Evolutionary conservation across 768 basidiomycete genomes (phyloP), one percentile per base, ranked within the genome.

Genomic region (Holtermanniella nyarrowii): DNA sequence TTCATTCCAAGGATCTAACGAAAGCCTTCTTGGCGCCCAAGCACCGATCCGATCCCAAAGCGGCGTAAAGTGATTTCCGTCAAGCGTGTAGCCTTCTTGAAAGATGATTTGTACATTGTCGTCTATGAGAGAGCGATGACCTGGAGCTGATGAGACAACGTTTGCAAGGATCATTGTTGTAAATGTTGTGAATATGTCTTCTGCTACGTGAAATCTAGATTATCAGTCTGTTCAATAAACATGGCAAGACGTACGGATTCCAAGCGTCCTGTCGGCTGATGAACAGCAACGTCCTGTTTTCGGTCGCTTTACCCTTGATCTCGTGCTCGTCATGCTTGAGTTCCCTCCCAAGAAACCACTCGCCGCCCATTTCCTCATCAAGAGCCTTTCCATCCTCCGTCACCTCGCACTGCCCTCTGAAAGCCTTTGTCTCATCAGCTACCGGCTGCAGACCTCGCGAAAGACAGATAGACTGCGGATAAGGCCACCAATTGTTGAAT

Each of bases 131-230:
- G n/a, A n/a, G 16, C 10, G 31, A 37, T 37, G 31, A 7, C 16
- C 31, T 37, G 31, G 10, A 7, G 31, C 10, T 13, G 48, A 53
- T 1, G 65, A 60, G 14, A 50, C 54, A 1, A 57, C 52, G 10
- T 54, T 37, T 4, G 55, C 55, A 3, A 56, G 60, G 25, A 69
- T 56, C 27, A 65, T 49, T 1, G 65, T 60, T 13, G 66, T 62
- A n/a, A 67, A 49, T 1, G 68, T 69, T 1, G 68, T 69, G 37
- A 69, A 58, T 26, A 69, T 57, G 48, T 69, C 68, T 48, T 69
- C 68, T 2, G 65, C 61, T 31, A 69, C 65, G 42, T 69, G 68
- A 39, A 65, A 68, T 3, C 65, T 66, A 25, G 12, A 18, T 23
- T 47, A 26, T 22, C 18, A 39, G 10, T 4, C 10, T 23, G n/a